Evolutionary conservation across 75 land plant species (phyloP).

Genomic region (Pinus albicaulis): DNA sequence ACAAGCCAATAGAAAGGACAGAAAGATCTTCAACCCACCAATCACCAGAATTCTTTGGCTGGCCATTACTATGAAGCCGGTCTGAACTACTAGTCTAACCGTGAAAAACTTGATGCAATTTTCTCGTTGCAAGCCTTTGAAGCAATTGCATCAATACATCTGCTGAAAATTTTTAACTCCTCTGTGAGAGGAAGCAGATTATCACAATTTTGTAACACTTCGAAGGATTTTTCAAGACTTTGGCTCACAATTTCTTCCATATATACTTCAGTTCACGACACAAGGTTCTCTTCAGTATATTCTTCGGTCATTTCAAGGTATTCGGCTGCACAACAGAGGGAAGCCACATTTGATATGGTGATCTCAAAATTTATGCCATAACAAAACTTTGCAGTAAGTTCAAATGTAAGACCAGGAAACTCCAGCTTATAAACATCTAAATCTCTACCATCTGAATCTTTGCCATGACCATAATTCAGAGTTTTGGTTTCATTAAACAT

Average conservation of each 20-base stretch:
- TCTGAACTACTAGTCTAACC: constrained; percentile 92
- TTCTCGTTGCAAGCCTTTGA: constrained; percentile 15
- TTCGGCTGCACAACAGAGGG: constrained; percentile 56
- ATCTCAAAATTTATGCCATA: constrained; percentile 66
- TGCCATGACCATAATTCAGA: too few species aligned
- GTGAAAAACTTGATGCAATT: constrained; percentile 64
- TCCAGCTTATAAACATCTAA: constrained; percentile 49
- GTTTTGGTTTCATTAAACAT: too few species aligned
- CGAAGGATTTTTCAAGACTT: constrained; percentile 70
- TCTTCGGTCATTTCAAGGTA: constrained; percentile 76
- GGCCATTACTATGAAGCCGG: constrained; percentile 81
- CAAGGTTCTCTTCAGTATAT: constrained; percentile 61
- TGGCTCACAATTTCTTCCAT: constrained; percentile 47
- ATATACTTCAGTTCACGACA: constrained; percentile 54
- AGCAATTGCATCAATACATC: constrained; percentile 41
- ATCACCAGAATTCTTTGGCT: constrained; percentile 38
- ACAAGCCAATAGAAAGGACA: constrained; percentile 40
- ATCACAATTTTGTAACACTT: constrained; percentile 61
- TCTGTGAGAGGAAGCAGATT: constrained; percentile 32
- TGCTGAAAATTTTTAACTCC: constrained; percentile 47
- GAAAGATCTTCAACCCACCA: constrained; percentile 92
- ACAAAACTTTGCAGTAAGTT: constrained; percentile 68
- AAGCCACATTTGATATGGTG: constrained; percentile 46
- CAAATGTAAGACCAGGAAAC: constrained; percentile 75
- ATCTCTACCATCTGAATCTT: constrained; percentile 63